phyloP scores from a whole-genome alignment of 2,329 filamentous ascomycete species.

The Pseudogymnoascus sp. region DNA sequence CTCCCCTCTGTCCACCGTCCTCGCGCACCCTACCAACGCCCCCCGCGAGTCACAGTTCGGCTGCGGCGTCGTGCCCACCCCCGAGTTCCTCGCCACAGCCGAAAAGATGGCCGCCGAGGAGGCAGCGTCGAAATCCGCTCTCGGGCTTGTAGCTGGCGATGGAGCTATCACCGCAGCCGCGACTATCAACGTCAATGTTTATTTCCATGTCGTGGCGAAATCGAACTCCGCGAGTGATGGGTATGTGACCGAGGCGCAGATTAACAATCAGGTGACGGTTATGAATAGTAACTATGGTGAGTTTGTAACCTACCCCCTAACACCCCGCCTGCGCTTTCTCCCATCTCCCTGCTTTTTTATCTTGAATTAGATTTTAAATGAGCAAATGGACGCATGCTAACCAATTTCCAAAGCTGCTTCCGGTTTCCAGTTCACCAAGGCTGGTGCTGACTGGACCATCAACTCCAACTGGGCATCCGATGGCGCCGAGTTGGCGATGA shows the following conservation, averaged over 20 bases:
- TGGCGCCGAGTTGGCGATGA: conserved; percentile 36
- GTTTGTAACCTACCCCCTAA: neutral
- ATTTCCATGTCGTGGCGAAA: conserved; percentile 30
- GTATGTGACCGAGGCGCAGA: conserved; percentile 22
- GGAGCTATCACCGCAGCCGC: conserved; percentile 14
- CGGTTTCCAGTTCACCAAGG: conserved; percentile 27
- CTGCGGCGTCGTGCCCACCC: conserved; percentile 17
- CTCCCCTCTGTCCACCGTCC: conserved; percentile 11
- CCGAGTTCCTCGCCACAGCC: conserved; percentile 18
- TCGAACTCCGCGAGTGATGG: conserved; percentile 19
- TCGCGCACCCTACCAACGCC: conserved; percentile 15
- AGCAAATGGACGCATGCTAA: neutral
- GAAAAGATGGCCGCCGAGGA: conserved; percentile 16
- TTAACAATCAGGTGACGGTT: conserved; percentile 22
- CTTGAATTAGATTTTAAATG: neutral
- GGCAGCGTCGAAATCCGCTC: conserved; percentile 10
- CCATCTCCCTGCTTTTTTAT: neutral
- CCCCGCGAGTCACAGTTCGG: conserved; percentile 15
- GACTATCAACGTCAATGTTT: conserved; percentile 27
- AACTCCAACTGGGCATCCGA: conserved; percentile 30
- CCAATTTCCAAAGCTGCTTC: conserved; percentile 22
- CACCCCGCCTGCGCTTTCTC: neutral
- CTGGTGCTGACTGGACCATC: conserved; percentile 27
- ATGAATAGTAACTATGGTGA: conserved; percentile 17
- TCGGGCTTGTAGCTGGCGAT: neutral